Percentiles rank a stretch among this genome's conserved stretches.
phyloP scores from a whole-genome alignment of 768 basidiomycete species.

The Boletus sp. region DNA sequence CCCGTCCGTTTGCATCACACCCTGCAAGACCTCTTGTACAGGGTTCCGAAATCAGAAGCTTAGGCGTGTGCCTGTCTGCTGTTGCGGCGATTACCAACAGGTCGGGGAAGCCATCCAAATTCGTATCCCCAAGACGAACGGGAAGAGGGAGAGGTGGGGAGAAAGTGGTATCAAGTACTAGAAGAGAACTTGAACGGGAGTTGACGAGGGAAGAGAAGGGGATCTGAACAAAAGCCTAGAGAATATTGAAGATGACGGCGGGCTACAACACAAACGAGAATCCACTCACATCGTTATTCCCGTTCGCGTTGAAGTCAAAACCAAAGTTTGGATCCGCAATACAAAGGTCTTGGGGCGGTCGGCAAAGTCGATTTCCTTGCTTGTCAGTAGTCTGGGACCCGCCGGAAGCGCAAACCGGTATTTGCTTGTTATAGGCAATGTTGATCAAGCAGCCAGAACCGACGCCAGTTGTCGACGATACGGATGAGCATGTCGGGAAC shows the following conservation, averaged over 20 bases:
- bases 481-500: slow-evolving; percentile 76
- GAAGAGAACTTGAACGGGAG: slow-evolving; percentile 48
- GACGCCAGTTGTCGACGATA: slow-evolving; percentile 66
- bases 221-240: slow-evolving; percentile 64
- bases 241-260: not conserved
- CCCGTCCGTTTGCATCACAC: slow-evolving; percentile 49
- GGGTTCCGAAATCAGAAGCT: slow-evolving; percentile 61
- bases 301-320: slow-evolving; percentile 60
- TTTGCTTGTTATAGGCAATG: slow-evolving; percentile 91
- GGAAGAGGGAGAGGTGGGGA: slow-evolving; percentile 71
- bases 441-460: slow-evolving; percentile 82
- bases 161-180: slow-evolving; percentile 67
- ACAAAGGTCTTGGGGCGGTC: slow-evolving; percentile 80
- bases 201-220: slow-evolving; percentile 62
- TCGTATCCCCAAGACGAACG: slow-evolving; percentile 82
- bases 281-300: slow-evolving; percentile 49
- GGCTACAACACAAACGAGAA: not conserved
- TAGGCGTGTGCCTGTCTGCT: slow-evolving; percentile 49
- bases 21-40: slow-evolving; percentile 58
- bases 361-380: slow-evolving; percentile 58
- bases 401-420: slow-evolving; percentile 69
- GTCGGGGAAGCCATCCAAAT: slow-evolving; percentile 95
- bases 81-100: slow-evolving; percentile 58
- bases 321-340: slow-evolving; percentile 74
- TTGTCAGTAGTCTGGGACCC: slow-evolving; percentile 46